Evolutionary conservation across 805 yeast species (phyloP).

Genomic region (Blastobotrys chiropterorum): DNA sequence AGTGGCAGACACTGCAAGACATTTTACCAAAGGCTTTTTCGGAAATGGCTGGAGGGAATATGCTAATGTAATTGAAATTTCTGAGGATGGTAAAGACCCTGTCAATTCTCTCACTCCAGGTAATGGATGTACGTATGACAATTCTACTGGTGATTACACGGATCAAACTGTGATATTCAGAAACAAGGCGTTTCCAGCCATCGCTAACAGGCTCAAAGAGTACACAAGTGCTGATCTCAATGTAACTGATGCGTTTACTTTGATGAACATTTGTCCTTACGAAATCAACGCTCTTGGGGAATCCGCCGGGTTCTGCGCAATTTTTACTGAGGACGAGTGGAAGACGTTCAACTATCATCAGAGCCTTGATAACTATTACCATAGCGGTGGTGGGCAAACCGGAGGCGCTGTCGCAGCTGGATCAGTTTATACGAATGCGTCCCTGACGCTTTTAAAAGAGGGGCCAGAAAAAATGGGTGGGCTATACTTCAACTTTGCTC

Average conservation of each 20-base stretch:
- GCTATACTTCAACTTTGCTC: conserved; percentile 1
- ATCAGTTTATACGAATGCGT: conserved; percentile 42
- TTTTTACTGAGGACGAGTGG: conserved; percentile 48
- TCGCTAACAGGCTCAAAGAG: conserved; percentile 21
- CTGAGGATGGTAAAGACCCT: conserved; percentile 21
- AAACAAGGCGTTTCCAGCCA: conserved; percentile 15
- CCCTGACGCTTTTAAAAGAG: conserved; percentile 39
- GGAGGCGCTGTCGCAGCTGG: conserved; percentile 37
- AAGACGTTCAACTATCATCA: conserved; percentile 36
- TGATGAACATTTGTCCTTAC: conserved; percentile 44
- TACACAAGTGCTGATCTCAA: conserved; percentile 29
- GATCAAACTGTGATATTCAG: conserved; percentile 11
- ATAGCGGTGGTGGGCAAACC: conserved; percentile 42
- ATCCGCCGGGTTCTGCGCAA: conserved; percentile 20
- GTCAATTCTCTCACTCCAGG: conserved; percentile 22
- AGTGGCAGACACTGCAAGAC: conserved; percentile 24
- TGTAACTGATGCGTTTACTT: conserved; percentile 36
- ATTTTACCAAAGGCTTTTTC: conserved; percentile 27
- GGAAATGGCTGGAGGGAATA: conserved; percentile 21
- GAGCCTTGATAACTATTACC: conserved; percentile 42
- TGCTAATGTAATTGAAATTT: conserved; percentile 23
- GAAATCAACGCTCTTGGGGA: conserved; percentile 45
- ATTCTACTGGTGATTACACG: conserved; percentile 5
- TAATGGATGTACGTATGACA: conserved; percentile 2
- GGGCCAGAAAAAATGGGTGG: conserved; percentile 23